Base-by-base conservation (phyloP, 148 eudicot genomes). In the Vaccinium myrtillus region DNA sequence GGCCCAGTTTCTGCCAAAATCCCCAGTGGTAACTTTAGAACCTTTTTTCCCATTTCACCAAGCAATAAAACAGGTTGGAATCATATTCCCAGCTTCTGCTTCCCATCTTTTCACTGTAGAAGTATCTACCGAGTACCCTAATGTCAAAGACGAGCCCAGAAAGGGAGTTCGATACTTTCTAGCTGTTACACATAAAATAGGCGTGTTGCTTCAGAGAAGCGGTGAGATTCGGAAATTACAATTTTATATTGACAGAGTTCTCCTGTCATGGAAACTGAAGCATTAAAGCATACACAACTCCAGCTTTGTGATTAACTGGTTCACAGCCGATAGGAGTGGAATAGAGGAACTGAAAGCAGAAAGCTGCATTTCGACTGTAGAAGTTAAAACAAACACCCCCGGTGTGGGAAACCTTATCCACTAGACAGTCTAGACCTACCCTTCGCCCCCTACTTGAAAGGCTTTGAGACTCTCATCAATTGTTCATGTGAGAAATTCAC, bases 31-130 rank as follows among this genome's bases (percentile, higher is more conserved):
- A 36, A 36, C 77, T 39, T 73, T 6, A 73, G 77, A 7, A 4
- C 25, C 53, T 19, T 19, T 16, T 16, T 8, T 21, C 49, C 49
- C 27, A 8, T 8, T 54, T 55, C 39, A 11, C 23, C 0, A 5
- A 79, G 39, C 8, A 32, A 43, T 32, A 51, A 77, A 9, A 79
- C 54, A 59, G 49, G 53, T 54, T 69, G 79, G 83, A 32, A 84
- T 84, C 83, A 79, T 67, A 84, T 84, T 84, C 83, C 58, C 73
- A 54, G 49, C 75, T 70, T 70, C 23, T 58, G 50, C 82, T 36
- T 5, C 53, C 83, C 59, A 7, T 53, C 36, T 61, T 46, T 59
- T 58, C 51, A 2, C 12, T 30, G 21, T 6, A 12, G 36, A 23
- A 48, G 73, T 46, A 61, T 76, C 59, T 75, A 59, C 10, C 11